Evolutionary conservation across 2,329 filamentous ascomycete species (phyloP), one percentile per base, ranked within the genome.

Genomic region (Hypoxylon sp.): DNA sequence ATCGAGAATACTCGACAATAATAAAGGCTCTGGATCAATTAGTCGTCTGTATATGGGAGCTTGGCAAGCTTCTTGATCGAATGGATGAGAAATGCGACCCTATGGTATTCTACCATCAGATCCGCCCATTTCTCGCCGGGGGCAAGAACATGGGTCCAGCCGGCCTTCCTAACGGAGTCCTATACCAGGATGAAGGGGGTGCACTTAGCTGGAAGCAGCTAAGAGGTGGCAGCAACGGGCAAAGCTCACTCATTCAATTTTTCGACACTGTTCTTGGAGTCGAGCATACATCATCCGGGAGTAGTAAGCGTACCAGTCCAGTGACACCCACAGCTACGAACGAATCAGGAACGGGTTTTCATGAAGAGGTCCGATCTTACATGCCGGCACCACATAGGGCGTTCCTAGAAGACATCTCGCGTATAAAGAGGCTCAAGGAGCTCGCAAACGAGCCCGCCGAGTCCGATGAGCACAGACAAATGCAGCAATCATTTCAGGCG

Each of bases 71-170:
- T 0, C 82, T 97, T 0, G 86, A 91, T 65, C 86, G 92, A 48
- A 97, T 98, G 94, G 91, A 96, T 75, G 94, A 97, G 74, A 88
- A 88, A 67, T 97, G 94, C 76, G 90, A 95, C 65, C 94, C 94
- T 0, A 88, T 91, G 74, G 87, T 93, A 3, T 98, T 98, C 79
- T 97, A 97, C 79, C 89, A 97, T 78, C 86, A 88, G 45, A 96
- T 98, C 70, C 86, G 95, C 1, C 95, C 95, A 0, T 97, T 93
- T 76, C 83, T 98, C 1, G 94, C 95, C 0, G 95, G 95, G 2
- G 94, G 92, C 77, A 96, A 94, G 80, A 97, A 96, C 77, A 97
- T 97, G 95, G 87, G 84, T 6, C 88, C 90, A 6, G 93, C 93
- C 0, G 95, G 94, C 0, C 83, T 97, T 1, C 93, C 94, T 0